Evolutionary conservation across 2,329 filamentous ascomycete genomes (phyloP), one percentile per base, ranked within the genome.

Genomic region (Pestalotiopsis sp.): DNA sequence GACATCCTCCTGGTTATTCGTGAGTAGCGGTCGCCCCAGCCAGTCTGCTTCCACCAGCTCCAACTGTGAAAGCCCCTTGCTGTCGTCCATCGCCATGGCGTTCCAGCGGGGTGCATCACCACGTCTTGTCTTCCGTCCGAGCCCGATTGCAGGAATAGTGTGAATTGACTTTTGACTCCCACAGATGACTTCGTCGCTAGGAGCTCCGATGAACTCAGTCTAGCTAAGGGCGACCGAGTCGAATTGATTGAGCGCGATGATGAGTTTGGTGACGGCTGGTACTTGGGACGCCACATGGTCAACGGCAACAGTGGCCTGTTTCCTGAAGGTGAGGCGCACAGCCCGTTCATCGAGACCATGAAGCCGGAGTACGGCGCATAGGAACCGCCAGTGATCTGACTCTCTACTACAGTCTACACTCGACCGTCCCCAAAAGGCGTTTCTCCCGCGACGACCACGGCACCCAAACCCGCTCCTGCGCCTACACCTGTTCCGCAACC

Each of bases 161-260:
- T 61, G 64, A n/a, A 56, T 68, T 71, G 68, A 67, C 68, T 61
- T 60, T 59, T 61, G 36, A 41, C 49, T 20, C 56, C n/a, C 66
- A 62, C 71, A 97, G 94, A 99, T 82, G 94, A 98, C 82, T 98
- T 99, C 80, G 85, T 91, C 74, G 95, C 95, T 68, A 91, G 96
- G 73, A 97, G 94, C 80, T 92, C 93, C 68, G 96, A 99, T 82
- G 96, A 99, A 85, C 86, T 99, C 77, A 97, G 90, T 74, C 86
- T 99, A 73, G 85, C 89, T 67, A 97, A 97, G 77, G 95, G 93
- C 74, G 93, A 96, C 76, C 90, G 92, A 71, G 91, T 97, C 70
- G 92, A 95, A 82, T 83, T 97, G 71, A 89, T 95, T 72, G 93
- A 96, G 82, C 88, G 93, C 75, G 93, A 96, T 78, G 93, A 96